A percentile compares a stretch with the other conserved stretches of the same genome.
These are phyloP conservation scores for Colletotrichum somersetense DNA, from an alignment of 2,329 filamentous ascomycete species.

Conservation along the genomic window DNA sequence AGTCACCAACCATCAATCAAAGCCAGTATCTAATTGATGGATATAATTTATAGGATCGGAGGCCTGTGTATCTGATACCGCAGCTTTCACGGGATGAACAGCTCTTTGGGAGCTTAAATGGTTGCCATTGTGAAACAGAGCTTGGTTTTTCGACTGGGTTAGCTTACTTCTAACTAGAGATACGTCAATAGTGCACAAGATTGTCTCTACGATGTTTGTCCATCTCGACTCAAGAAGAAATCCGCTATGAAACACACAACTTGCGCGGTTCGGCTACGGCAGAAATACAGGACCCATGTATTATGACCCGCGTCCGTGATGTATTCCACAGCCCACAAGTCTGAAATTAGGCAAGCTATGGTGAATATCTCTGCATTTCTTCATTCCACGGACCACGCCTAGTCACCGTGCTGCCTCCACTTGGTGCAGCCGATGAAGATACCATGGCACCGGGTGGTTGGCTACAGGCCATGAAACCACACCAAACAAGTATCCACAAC, in stretches of 20 bases:
- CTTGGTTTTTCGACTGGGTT: neutral
- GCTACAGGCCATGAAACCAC: conserved; percentile 37
- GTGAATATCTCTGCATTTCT: conserved; percentile 14
- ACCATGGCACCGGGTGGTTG: conserved; percentile 39
- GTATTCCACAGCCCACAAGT: conserved; percentile 25
- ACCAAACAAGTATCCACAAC: neutral
- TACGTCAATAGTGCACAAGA: neutral
- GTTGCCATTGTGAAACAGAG: neutral
- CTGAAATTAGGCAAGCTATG: conserved; percentile 23
- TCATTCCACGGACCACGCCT: neutral
- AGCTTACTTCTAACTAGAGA: neutral
- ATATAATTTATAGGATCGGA: neutral
- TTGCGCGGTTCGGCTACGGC: neutral
- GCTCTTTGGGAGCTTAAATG: no score
- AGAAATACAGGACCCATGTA: conserved; percentile 22
- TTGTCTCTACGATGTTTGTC: conserved; percentile 28
- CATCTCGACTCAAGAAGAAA: conserved; percentile 19
- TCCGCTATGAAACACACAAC: no score
- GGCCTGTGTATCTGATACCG: neutral
- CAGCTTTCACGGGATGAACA: neutral
- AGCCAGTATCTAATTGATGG: neutral
- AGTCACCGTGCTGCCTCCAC: neutral
- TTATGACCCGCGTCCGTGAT: conserved; percentile 37
- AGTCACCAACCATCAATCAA: neutral
- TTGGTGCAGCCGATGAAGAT: conserved; percentile 2